A percentile compares a stretch with the other conserved stretches of the same genome.
These are phyloP conservation scores for Linum lewisii DNA, from an alignment of 345 rosid genomes.

Conservation along the genomic window DNA sequence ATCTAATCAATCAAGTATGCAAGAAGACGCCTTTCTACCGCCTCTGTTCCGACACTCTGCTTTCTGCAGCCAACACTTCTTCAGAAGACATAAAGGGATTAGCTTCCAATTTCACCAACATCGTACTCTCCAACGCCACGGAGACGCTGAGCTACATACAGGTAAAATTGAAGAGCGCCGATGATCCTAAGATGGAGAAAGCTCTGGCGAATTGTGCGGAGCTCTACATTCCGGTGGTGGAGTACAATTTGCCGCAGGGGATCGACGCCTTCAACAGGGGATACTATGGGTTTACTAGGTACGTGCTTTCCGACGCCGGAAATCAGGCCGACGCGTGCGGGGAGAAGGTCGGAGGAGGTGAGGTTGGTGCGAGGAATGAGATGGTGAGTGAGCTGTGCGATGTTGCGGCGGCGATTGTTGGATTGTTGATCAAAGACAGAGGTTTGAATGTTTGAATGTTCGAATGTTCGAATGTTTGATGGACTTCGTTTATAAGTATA, in stretches of 20 bases:
- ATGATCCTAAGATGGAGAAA: conserved; percentile 49
- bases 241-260: conserved; percentile 80
- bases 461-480: too few species aligned
- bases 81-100: conserved; percentile 29
- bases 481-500: too few species aligned
- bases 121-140: conserved; percentile 43
- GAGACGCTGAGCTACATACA: conserved; percentile 45
- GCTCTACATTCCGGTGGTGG: conserved; percentile 72
- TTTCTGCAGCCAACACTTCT: conserved; percentile 12
- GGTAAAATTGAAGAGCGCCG: conserved; percentile 25
- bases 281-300: conserved; percentile 43
- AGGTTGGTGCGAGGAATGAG: conserved; percentile 41
- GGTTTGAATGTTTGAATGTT: background rate
- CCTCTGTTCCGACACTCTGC: conserved; percentile 47
- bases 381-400: conserved; percentile 42
- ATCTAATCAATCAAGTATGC: conserved; percentile 48
- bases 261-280: conserved; percentile 47
- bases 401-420: conserved; percentile 60
- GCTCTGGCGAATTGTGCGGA: conserved; percentile 72
- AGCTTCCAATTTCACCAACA: conserved; percentile 35
- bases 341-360: conserved; percentile 23
- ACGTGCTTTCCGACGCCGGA: conserved; percentile 46
- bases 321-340: conserved; percentile 59
- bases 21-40: conserved; percentile 62
- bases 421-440: conserved; percentile 22